Evolutionary conservation across 1,139 yeast species (phyloP), one percentile per base, ranked within the genome.

Genomic region (Candida sojae): DNA sequence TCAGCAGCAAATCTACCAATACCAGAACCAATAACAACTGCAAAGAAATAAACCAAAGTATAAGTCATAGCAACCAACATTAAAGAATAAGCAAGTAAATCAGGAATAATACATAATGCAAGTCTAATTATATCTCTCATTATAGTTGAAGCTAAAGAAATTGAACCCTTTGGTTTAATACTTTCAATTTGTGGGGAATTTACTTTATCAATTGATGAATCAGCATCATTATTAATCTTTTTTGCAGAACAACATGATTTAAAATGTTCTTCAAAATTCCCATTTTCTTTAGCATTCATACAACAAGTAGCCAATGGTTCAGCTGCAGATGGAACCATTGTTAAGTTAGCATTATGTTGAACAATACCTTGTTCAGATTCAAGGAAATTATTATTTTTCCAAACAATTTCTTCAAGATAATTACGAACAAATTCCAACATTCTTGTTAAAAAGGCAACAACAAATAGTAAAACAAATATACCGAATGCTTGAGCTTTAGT

Each of bases 21-120:
- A 2, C 90, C 78, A 48, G 86, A 68, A 6, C 95, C 95, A 23
- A 82, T 57, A 17, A 85, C 81, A 30, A 86, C 84, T 1, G 88
- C 92, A 65, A 87, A 86, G 64, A 86, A 84, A 58, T 86, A 87
- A 1, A 81, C 65, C 48, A 85, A 58, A 8, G 85, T 78, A 61
- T 72, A 86, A 32, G 87, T 73, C 95, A 87, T 87, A 9, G 86
- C 87, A 11, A 84, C 91, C 70, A 87, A 76, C 95, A 87, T 87
- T 57, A 87, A 67, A 37, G 84, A 83, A 61, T 83, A 86, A 8
- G 86, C 84, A 44, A 87, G 63, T 72, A 86, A 71, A 31, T 87
- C 87, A 4, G 88, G 80, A 26, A 82, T 61, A 50, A 87, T 82
- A 21, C 83, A 77, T 41, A 86, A 58, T 0, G 75, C 46, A 25